Conservation (phyloP, 495 filamentous ascomycete species). For the Margaritispora aquatica region DNA sequence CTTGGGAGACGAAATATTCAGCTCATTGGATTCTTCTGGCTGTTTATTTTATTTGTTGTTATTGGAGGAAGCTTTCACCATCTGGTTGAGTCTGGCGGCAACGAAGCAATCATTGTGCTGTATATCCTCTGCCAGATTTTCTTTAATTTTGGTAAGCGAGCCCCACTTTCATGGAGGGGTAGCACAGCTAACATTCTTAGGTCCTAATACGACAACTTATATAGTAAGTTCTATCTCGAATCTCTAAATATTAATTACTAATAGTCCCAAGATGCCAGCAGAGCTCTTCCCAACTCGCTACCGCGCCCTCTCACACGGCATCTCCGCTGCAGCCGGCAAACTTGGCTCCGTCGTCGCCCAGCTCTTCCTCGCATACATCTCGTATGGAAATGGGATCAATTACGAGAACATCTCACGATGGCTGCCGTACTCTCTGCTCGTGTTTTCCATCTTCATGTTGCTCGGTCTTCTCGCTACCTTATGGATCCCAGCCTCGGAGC, state of each 20-base stretch:
- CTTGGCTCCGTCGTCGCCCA: slow-evolving; percentile 62
- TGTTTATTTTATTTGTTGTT: slow-evolving; percentile 34
- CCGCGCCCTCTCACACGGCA: slow-evolving; percentile 74
- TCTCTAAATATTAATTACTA: neutral
- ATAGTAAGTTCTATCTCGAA: slow-evolving; percentile 20
- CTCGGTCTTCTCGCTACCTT: slow-evolving; percentile 6
- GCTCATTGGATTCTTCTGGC: slow-evolving; percentile 31
- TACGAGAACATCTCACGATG: slow-evolving; percentile 6
- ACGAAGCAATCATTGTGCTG: slow-evolving; percentile 19
- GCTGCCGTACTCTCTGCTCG: slow-evolving; percentile 15
- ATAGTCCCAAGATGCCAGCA: slow-evolving; percentile 48
- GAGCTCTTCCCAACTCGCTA: slow-evolving; percentile 85
- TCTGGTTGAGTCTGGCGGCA: slow-evolving; percentile 23
- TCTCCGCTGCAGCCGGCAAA: slow-evolving; percentile 79
- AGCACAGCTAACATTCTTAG: slow-evolving; percentile 17
- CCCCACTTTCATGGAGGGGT: neutral
- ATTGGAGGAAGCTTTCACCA: slow-evolving; percentile 25
- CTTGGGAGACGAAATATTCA: slow-evolving; percentile 33
- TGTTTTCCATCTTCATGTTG: slow-evolving; percentile 15
- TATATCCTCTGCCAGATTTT: slow-evolving; percentile 34
- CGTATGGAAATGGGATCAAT: slow-evolving; percentile 11
- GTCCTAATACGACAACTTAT: slow-evolving; percentile 35
- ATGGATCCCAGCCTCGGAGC: slow-evolving; percentile 4
- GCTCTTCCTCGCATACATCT: slow-evolving; percentile 16
- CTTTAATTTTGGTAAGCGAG: slow-evolving; percentile 23